Base-by-base conservation (phyloP, 148 eudicot genomes). In the Rhododendron vialii region DNA sequence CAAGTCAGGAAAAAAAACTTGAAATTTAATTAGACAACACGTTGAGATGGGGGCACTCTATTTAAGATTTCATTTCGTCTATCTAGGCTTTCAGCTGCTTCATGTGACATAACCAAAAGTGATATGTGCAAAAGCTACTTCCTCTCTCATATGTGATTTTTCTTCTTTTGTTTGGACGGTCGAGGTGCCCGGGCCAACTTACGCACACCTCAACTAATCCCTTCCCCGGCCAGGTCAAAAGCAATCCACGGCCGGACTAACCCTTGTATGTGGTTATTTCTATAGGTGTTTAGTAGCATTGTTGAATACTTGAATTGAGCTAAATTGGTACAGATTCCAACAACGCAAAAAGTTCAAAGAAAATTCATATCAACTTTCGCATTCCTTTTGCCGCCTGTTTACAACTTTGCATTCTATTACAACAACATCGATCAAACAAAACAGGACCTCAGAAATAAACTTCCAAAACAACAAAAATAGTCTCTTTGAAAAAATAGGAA, bases 381-480 rank as follows among this genome's bases (percentile, higher is more conserved):
- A 55, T 81, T 81, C 36, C 47, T 81, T 81, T 53, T 81, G n/a
- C 69, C 26, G 35, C 22, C 69, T 15, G 83, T 81, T 33, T 55
- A 81, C 67, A 81, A 55, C 67, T 35, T 30, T 81, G 35, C 45
- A 81, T 55, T 7, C 69, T 81, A 20, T 55, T 53, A 81, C 69
- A 53, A 78, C 81, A 80, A 55, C 47, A 55, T 50, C 0, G 18
- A 80, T 53, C 50, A 50, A n/a, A 45, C 51, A 78, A 24, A 7
- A 76, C 9, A 45, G 18, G 17, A 26, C 61, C 82, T 26, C 82
- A 48, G 15, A 50, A 50, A 4, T 80, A 26, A 15, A 81, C 67
- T 28, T 35, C 55, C 65, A 30, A 18, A 53, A 53, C 36, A 26
- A 47, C 35, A 47, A 48, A 79, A 48, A 79, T 48, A 26, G 36